These are phyloP conservation scores for Penicillium glabrum DNA, from an alignment of 2,329 filamentous ascomycete genomes.

Conservation along the genomic window DNA sequence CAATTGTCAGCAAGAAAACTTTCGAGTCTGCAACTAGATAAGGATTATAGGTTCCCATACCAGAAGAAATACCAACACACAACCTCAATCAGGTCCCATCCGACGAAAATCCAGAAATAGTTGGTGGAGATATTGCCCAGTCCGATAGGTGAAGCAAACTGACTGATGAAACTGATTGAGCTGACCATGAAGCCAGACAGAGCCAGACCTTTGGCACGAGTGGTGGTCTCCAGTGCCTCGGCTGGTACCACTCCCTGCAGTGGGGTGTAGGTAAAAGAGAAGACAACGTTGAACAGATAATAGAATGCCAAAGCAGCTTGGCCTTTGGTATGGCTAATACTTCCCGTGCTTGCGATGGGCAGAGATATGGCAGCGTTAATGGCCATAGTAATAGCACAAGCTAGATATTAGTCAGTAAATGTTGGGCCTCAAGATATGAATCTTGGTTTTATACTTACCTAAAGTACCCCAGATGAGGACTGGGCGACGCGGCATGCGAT, in stretches of 20 bases:
- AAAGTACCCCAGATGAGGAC: conserved; percentile 49
- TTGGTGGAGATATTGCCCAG: conserved; percentile 43
- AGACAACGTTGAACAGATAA: conserved; percentile 53
- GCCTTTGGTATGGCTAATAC: conserved; percentile 39
- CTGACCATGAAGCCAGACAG: conserved; percentile 48
- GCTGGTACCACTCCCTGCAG: conserved; percentile 51
- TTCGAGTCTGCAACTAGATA: neutral
- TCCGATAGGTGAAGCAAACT: conserved; percentile 50
- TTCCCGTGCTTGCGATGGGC: conserved; percentile 32
- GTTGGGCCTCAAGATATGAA: neutral
- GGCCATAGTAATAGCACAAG: conserved; percentile 45
- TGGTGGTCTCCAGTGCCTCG: conserved; percentile 52
- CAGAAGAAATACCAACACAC: conserved; percentile 49
- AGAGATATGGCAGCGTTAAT: conserved; percentile 49
- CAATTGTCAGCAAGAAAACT: neutral
- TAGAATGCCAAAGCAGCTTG: conserved; percentile 49
- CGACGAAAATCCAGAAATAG: conserved; percentile 49
- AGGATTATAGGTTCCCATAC: conserved; percentile 28
- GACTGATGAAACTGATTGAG: conserved; percentile 51
- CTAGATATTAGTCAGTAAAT: neutral
- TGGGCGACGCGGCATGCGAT: conserved; percentile 49
- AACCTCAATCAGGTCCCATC: conserved; percentile 49
- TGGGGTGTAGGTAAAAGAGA: conserved; percentile 53
- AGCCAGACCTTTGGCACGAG: conserved; percentile 50
- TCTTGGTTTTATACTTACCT: conserved; percentile 8